These are phyloP conservation scores for Leishmania aethiopica DNA, from an alignment of 208 protist species.

Conservation along the genomic window DNA sequence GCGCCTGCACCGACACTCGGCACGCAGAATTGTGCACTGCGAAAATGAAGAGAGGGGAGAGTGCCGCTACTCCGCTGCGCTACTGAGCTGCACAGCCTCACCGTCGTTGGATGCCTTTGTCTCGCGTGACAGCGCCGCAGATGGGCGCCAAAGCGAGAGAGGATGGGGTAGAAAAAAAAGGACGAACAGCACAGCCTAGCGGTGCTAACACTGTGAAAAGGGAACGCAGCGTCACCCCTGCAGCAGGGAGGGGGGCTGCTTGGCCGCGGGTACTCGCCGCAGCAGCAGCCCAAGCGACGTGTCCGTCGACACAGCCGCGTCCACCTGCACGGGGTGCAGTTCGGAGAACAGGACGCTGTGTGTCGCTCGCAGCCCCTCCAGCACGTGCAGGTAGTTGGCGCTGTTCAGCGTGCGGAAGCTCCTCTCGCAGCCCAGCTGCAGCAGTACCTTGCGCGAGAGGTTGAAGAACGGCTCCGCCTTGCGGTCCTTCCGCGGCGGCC, in stretches of 20 bases:
- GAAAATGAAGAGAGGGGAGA: background rate
- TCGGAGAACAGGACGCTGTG: slow-evolving; percentile 42
- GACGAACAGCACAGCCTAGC: background rate
- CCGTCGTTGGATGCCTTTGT: background rate
- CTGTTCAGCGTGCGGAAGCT: slow-evolving; percentile 62
- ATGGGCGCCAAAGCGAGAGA: background rate
- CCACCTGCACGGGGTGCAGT: slow-evolving; percentile 38
- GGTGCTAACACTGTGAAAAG: background rate
- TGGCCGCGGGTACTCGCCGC: background rate
- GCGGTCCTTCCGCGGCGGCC: background rate
- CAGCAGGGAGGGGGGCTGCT: background rate
- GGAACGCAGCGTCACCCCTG: background rate
- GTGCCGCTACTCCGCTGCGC: background rate
- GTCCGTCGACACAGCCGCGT: background rate
- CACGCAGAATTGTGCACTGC: background rate
- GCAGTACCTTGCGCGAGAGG: slow-evolving; percentile 14
- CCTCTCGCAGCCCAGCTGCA: slow-evolving; percentile 11
- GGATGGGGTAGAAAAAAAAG: slow-evolving; percentile 1
- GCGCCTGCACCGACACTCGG: background rate
- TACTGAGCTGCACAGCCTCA: background rate
- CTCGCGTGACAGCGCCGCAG: background rate
- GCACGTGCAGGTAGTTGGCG: slow-evolving; percentile 62
- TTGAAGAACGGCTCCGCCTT: slow-evolving; percentile 7
- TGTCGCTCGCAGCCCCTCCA: slow-evolving; percentile 23
- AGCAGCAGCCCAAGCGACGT: slow-evolving; percentile 16